Evolutionary conservation across 495 filamentous ascomycete genomes (phyloP), one percentile per base, ranked within the genome.

Genomic region (Zalerion maritima): DNA sequence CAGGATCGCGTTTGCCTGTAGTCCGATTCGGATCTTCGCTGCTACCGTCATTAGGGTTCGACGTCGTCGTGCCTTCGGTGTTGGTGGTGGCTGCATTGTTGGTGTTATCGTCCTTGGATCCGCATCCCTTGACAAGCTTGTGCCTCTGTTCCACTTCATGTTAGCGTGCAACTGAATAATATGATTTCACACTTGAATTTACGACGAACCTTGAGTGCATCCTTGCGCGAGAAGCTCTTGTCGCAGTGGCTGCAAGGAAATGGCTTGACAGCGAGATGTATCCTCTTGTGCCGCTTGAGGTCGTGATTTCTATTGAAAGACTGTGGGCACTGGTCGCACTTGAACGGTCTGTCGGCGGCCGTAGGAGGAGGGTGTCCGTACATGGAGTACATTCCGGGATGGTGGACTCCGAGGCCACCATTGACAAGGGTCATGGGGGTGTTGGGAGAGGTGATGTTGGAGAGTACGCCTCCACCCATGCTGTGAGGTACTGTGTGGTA

Each of bases 281-380:
- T 97, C 32, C 85, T 61, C 51, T 92, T 92, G 43, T 97, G 89
- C 24, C 89, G 70, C 51, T 97, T 97, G 31, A 97, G 58, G 46
- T 97, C 91, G 45, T 97, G 91, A 32, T 97, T 97, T 4, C 89
- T 67, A 49, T 93, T 97, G 65, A 97, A 97, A 30, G 80, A 81
- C 44, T 91, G 81, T 1, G 80, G 73, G 43, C 91, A 97, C 45
- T 78, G 62, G 41, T 94, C 83, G 49, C 89, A 97, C 44, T 89
- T 89, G 61, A 89, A 97, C 0, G 91, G 89, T 5, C 87, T 70
- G 35, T 97, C 89, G 58, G 58, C 20, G 43, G 53, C 28, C 47
- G 54, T 10, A 56, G 62, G 1, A 2, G 65, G 46, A 20, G 54
- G 57, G 25, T 58, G 58, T 6, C 34, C 34, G 31, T 50, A 48